Conservation (phyloP, 805 yeast genomes). For the Hanseniaspora jakobsenii region DNA sequence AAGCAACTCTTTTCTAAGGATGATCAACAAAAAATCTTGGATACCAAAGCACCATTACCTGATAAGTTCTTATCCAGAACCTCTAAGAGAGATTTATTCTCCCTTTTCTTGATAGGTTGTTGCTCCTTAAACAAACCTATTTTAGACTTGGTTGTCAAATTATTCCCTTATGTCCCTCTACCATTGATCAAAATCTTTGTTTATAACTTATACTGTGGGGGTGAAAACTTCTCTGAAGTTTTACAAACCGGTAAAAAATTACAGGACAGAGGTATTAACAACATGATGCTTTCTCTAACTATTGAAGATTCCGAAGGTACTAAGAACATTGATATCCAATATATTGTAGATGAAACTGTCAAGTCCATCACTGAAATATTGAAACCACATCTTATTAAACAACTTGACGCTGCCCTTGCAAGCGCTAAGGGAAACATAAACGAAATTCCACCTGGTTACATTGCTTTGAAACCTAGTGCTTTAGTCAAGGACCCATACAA, state of each 20-base stretch:
- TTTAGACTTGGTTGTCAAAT: conserved; percentile 46
- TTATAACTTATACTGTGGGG: conserved; percentile 82
- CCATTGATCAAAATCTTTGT: conserved; percentile 57
- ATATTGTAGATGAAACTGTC: conserved; percentile 52
- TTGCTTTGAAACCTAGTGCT: conserved; percentile 90
- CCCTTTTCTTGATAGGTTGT: conserved; percentile 55
- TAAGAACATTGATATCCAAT: conserved; percentile 43
- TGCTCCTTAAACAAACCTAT: conserved; percentile 56
- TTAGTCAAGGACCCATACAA: conserved; percentile 64
- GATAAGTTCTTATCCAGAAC: conserved; percentile 41
- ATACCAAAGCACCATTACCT: conserved; percentile 19
- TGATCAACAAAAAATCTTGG: conserved; percentile 13
- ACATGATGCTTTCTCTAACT: conserved; percentile 90
- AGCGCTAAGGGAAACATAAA: conserved; percentile 38
- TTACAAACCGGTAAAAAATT: conserved; percentile 56
- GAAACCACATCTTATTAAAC: conserved; percentile 55
- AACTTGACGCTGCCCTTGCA: conserved; percentile 31
- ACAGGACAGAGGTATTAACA: conserved; percentile 63
- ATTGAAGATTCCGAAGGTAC: conserved; percentile 86
- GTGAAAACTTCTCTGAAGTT: conserved; percentile 63
- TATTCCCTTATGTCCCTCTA: conserved; percentile 67
- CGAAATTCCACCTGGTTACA: conserved; percentile 77
- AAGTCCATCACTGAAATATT: conserved; percentile 55
- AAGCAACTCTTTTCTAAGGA: neutral
- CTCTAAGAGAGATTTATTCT: conserved; percentile 43